Conservation (phyloP, 176 grass and related monocot genomes). For the Cenchrus purpureus region DNA sequence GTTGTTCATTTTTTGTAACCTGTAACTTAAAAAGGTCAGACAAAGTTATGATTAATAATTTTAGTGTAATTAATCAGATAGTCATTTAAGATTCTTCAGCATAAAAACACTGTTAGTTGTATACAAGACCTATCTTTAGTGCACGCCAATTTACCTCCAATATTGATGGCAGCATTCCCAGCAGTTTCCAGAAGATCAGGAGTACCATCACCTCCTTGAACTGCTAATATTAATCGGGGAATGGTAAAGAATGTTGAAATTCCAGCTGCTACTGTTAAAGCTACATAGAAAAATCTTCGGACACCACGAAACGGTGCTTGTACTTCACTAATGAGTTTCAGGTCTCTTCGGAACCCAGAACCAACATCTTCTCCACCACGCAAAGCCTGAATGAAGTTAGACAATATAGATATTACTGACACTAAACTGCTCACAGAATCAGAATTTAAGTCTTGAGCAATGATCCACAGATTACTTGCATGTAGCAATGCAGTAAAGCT, state of each 20-base stretch:
- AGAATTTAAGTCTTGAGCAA: no score
- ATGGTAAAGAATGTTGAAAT: slow-evolving; percentile 93
- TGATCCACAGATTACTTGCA: slow-evolving; percentile 3
- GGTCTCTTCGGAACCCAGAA: slow-evolving; percentile 83
- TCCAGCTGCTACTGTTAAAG: slow-evolving; percentile 80
- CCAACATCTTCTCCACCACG: slow-evolving; percentile 87
- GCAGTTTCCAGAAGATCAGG: slow-evolving; percentile 84
- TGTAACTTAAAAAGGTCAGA: no score
- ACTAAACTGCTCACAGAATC: no score
- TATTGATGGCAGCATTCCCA: slow-evolving; percentile 85
- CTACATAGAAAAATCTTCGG: slow-evolving; percentile 96
- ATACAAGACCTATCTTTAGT: slow-evolving; percentile 28
- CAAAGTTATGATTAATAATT: slow-evolving; percentile 46
- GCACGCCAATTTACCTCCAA: slow-evolving; percentile 79
- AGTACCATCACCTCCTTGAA: slow-evolving; percentile 85
- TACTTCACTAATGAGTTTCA: slow-evolving; percentile 99
- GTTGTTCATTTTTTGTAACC: neutral
- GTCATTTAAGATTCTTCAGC: slow-evolving; percentile 12
- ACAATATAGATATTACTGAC: no score
- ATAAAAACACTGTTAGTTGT: neutral
- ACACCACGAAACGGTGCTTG: slow-evolving; percentile 96
- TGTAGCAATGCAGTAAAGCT: slow-evolving; percentile 29
- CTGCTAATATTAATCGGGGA: slow-evolving; percentile 82
- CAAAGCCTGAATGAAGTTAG: slow-evolving; percentile 66
- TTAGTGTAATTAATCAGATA: slow-evolving; percentile 17